These are phyloP conservation scores for Leishmania guyanensis DNA, from an alignment of 208 protist species.

Conservation along the genomic window DNA sequence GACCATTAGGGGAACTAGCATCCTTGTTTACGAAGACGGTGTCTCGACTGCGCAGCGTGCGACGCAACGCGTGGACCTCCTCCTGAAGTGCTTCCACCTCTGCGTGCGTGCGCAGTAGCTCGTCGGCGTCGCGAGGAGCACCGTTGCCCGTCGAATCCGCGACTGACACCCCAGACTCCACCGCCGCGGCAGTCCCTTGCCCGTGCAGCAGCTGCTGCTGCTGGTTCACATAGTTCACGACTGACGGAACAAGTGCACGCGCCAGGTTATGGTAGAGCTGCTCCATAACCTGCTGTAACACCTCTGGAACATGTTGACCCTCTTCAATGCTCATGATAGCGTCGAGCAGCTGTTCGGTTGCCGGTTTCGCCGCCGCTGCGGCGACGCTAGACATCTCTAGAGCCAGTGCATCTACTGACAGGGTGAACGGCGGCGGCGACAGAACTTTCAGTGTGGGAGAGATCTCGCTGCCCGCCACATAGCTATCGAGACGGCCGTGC, in stretches of 20 bases:
- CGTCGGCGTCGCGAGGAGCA: not conserved
- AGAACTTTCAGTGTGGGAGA: not conserved
- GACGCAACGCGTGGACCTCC: slow-evolving; percentile 21
- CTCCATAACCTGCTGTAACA: slow-evolving; percentile 10
- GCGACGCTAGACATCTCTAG: slow-evolving; percentile 19
- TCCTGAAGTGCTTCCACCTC: slow-evolving; percentile 22
- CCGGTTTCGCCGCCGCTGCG: not conserved
- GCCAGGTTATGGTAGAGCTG: slow-evolving; percentile 20
- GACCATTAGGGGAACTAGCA: not conserved
- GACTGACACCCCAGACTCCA: not conserved
- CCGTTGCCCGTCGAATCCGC: not conserved
- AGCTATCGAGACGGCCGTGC: not conserved
- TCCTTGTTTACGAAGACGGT: not conserved
- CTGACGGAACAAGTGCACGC: slow-evolving; percentile 9
- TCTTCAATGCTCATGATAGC: slow-evolving; percentile 29
- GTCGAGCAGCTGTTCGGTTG: slow-evolving; percentile 18
- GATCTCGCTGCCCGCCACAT: not conserved
- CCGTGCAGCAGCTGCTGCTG: not conserved
- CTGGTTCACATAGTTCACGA: slow-evolving; percentile 17
- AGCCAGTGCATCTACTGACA: slow-evolving; percentile 8
- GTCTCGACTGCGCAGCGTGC: slow-evolving; percentile 3
- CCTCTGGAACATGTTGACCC: slow-evolving; percentile 20
- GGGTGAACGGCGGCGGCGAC: not conserved
- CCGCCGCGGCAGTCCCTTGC: not conserved
- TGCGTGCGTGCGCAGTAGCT: slow-evolving; percentile 5